phyloP scores from a whole-genome alignment of 495 filamentous ascomycete genomes.

The Aspergillus olivimuriae region DNA sequence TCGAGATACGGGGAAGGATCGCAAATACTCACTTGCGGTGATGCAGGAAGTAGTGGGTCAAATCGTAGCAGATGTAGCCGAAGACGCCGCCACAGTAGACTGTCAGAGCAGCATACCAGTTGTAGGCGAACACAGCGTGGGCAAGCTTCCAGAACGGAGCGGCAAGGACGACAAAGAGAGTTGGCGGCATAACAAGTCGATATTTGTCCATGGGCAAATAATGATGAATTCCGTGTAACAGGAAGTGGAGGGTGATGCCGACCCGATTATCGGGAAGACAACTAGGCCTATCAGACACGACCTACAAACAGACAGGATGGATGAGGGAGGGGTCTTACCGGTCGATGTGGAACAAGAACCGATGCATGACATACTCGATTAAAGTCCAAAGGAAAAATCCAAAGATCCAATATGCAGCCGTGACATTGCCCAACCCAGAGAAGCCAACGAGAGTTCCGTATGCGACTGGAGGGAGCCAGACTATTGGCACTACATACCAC shows the following conservation, averaged over 20 bases:
- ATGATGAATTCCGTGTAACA: conserved; percentile 96
- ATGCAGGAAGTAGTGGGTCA: conserved; percentile 99
- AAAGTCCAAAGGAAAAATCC: conserved; percentile 81
- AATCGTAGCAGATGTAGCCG: conserved; percentile 91
- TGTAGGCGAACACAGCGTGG: conserved; percentile 72
- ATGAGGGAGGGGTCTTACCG: conserved; percentile 54
- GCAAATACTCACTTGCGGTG: conserved; percentile 67
- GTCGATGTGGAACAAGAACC: conserved; percentile 92
- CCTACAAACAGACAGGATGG: not conserved
- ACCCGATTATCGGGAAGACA: conserved; percentile 88
- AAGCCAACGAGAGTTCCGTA: conserved; percentile 68
- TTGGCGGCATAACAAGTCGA: conserved; percentile 93
- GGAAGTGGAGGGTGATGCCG: conserved; percentile 82
- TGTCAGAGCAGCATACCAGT: conserved; percentile 73
- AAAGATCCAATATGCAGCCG: conserved; percentile 48
- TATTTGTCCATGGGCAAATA: conserved; percentile 98
- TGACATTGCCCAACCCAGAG: conserved; percentile 44
- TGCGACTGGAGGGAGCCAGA: conserved; percentile 79
- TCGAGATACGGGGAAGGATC: not conserved
- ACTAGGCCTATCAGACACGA: conserved; percentile 30
- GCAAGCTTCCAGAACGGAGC: conserved; percentile 91
- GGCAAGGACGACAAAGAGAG: conserved; percentile 79
- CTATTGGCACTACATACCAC: conserved; percentile 79
- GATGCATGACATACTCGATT: conserved; percentile 84
- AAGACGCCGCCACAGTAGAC: conserved; percentile 89